Conservation (phyloP, 495 filamentous ascomycete species). For the Aspergillus taichungensis region DNA sequence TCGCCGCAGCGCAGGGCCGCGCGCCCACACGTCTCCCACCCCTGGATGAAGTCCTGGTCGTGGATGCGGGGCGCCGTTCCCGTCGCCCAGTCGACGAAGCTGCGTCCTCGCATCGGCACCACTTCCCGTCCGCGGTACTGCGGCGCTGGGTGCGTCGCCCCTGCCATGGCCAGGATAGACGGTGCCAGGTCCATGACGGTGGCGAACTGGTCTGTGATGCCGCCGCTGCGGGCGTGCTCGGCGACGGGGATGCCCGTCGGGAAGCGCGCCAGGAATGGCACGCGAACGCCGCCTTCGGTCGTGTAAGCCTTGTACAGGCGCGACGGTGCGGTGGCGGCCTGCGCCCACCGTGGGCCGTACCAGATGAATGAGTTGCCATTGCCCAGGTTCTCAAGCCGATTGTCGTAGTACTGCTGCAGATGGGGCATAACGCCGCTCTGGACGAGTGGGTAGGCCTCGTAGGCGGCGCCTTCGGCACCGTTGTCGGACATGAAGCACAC, state of each 20-base stretch:
- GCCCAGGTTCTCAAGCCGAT: conserved; percentile 52
- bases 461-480: conserved; percentile 53
- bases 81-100: conserved; percentile 33
- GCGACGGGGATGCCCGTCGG: conserved; percentile 21
- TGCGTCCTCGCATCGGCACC: conserved; percentile 50
- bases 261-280: conserved; percentile 49
- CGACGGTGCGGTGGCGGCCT: conserved; percentile 55
- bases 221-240: conserved; percentile 13
- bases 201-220: conserved; percentile 47
- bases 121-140: conserved; percentile 48
- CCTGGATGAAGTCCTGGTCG: conserved; percentile 37
- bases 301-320: conserved; percentile 54
- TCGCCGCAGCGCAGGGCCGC: conserved; percentile 37
- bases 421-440: conserved; percentile 43
- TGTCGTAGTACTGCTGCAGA: conserved; percentile 54
- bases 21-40: conserved; percentile 41
- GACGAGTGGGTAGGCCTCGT: conserved; percentile 51
- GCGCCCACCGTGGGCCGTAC: conserved; percentile 58
- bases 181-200: conserved; percentile 59
- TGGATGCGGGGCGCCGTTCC: conserved; percentile 32
- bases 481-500: conserved; percentile 59
- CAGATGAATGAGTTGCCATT: conserved; percentile 54
- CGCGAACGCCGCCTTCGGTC: conserved; percentile 52
- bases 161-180: conserved; percentile 53
- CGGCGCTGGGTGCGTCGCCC: conserved; percentile 48